Conservation (phyloP, 495 filamentous ascomycete species). For the Chaetomidium leptoderma region DNA sequence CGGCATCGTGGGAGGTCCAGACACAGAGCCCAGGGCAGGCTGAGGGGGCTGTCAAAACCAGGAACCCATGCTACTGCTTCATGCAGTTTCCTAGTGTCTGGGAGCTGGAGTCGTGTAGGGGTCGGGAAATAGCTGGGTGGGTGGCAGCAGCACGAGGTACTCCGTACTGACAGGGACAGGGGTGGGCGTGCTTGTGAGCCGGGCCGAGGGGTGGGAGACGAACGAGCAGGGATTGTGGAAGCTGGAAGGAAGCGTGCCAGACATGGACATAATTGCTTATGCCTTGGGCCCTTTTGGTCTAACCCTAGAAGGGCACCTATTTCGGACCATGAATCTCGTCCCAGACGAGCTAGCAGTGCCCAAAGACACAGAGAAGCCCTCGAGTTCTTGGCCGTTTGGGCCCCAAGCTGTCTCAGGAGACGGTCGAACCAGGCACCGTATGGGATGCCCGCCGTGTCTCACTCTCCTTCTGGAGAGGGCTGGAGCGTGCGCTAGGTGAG, state of each 20-base stretch:
- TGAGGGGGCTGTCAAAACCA: slow-evolving; percentile 23
- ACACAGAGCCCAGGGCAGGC: background rate
- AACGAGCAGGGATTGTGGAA: slow-evolving; percentile 18
- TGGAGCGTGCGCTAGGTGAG: background rate
- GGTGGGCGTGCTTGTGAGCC: slow-evolving; percentile 4
- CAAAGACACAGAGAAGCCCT: background rate
- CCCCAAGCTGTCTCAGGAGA: background rate
- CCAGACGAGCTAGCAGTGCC: background rate
- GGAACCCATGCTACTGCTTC: slow-evolving; percentile 26
- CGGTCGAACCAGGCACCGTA: background rate
- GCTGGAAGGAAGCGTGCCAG: slow-evolving; percentile 12
- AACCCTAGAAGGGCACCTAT: too few relatives aligned
- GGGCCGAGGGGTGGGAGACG: slow-evolving; percentile 17
- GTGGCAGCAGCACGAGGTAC: slow-evolving; percentile 10
- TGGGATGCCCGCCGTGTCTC: background rate
- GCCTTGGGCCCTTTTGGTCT: background rate
- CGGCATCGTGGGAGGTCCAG: slow-evolving; percentile 15
- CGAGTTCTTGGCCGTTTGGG: slow-evolving; percentile 5
- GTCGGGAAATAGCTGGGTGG: slow-evolving; percentile 25
- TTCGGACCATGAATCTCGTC: too few relatives aligned
- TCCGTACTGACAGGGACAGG: slow-evolving; percentile 13
- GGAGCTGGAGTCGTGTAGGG: slow-evolving; percentile 13
- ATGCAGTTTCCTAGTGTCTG: slow-evolving; percentile 18
- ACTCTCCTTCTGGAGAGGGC: background rate
- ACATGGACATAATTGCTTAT: background rate